Evolutionary conservation across 495 filamentous ascomycete species (phyloP).

Genomic region (Penicillium atrosanguineum): DNA sequence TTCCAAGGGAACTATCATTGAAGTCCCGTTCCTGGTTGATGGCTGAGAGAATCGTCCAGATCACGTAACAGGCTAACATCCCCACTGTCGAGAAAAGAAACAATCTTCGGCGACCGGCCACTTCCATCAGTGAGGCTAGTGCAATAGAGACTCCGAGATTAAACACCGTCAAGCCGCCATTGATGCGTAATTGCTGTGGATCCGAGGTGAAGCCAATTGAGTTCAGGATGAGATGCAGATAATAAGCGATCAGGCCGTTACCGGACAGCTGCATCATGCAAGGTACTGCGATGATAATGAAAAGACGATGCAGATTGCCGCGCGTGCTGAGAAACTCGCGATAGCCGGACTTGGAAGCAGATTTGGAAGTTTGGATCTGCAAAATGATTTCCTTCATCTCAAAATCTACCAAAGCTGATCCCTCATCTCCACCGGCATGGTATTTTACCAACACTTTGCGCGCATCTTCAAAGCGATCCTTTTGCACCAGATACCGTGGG

Average conservation of each 20-base stretch:
- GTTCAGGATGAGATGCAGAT: conserved; percentile 37
- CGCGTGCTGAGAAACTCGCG: conserved; percentile 56
- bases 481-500: conserved; percentile 40
- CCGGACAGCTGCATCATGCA: conserved; percentile 51
- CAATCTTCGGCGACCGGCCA: conserved; percentile 54
- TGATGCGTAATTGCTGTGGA: conserved; percentile 55
- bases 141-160: conserved; percentile 60
- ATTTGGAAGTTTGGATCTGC: conserved; percentile 44
- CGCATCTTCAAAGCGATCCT: conserved; percentile 54
- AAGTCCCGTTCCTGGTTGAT: conserved; percentile 43
- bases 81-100: conserved; percentile 57
- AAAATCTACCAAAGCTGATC: conserved; percentile 51
- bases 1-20: conserved; percentile 41
- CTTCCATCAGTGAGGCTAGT: conserved; percentile 63
- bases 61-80: conserved; percentile 55
- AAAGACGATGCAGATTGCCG: conserved; percentile 54
- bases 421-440: conserved; percentile 51
- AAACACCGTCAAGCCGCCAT: conserved; percentile 59
- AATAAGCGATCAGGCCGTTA: conserved; percentile 42
- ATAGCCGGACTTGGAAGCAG: conserved; percentile 56
- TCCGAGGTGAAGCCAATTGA: conserved; percentile 36
- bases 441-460: conserved; percentile 48
- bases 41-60: conserved; percentile 54
- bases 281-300: conserved; percentile 56
- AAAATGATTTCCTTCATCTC: conserved; percentile 58